Base-by-base conservation (phyloP, 1,139 yeast genomes). In the Suhomyces anneliseae region DNA sequence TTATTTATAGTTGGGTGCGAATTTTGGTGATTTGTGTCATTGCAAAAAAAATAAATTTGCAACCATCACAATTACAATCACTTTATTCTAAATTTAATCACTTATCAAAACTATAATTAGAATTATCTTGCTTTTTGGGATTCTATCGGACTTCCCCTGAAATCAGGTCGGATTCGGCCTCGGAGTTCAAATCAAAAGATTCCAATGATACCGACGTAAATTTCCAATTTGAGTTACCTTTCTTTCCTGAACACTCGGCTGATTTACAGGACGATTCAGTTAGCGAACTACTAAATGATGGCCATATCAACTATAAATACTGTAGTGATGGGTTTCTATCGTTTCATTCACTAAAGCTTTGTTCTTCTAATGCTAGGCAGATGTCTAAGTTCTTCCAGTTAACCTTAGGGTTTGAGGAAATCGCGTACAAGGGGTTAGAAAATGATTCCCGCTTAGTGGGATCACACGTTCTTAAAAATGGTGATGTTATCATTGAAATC, bases 401-500 rank as follows among this genome's bases (percentile, higher is more conserved):
- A 12, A 65, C 79, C 4, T 77, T 83, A 70, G 96, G 95, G 0
- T 88, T 88, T 61, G 56, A 69, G 29, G 80, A 77, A 40, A 62
- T 84, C 40, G 95, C 90, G 1, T 81, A 76, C 56, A 74, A 65
- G 51, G 90, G 89, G 1, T 71, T 88, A 40, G 93, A 86, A 58
- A 85, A 85, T 1, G 88, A 86, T 1, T 79, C 86, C 6, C 72
- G 79, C 44, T 65, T 72, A 10, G 62, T 81, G 10, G 76, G 82
- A 6, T 72, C 85, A 1, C 86, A 85, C 55, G 95, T 84, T 0
- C 73, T 88, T 10, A 63, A 62, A 35, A 84, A 84, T 58, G 86
- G 86, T 1, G 58, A 69, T n/a, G 76, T 84, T 6, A 54, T 74
- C 0, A 69, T 88, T 55, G 88, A 84, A 51, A 54, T 74, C 27